A percentile compares a stretch with the other conserved stretches of the same genome.
phyloP scores from a whole-genome alignment of 768 basidiomycete species.

The Hydnomerulius pinastri region DNA sequence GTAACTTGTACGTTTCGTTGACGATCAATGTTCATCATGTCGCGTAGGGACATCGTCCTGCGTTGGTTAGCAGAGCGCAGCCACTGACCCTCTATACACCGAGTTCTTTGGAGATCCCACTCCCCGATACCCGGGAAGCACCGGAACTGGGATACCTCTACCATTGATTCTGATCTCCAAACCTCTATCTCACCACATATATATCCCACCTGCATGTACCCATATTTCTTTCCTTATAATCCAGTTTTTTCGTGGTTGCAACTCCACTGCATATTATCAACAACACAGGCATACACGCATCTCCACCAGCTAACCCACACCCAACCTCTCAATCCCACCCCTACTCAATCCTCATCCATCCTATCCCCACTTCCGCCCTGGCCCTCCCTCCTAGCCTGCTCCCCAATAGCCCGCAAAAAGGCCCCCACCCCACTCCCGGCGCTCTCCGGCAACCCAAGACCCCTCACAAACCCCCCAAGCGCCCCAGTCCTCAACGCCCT shows the following conservation, averaged over 20 bases:
- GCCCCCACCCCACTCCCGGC: conserved; percentile 78
- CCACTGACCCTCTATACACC: conserved; percentile 45
- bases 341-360: conserved; percentile 77
- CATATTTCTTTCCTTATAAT: not conserved
- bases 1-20: not conserved
- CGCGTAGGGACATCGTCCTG: conserved; percentile 74
- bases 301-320: not conserved
- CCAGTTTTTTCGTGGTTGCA: not conserved
- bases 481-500: conserved; percentile 83
- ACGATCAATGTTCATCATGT: not conserved
- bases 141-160: not conserved
- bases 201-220: conserved; percentile 1
- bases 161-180: not conserved
- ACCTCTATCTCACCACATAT: not conserved
- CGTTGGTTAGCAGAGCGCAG: conserved; percentile 84
- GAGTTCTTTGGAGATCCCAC: no score
- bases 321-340: not conserved
- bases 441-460: conserved; percentile 81
- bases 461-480: conserved; percentile 70
- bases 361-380: conserved; percentile 40
- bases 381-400: conserved; percentile 62
- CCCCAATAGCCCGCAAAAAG: conserved; percentile 79
- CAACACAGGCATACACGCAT: conserved; percentile 1
- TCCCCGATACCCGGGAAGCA: not conserved
- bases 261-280: not conserved